Evolutionary conservation across 192 early-diverging fungal species (phyloP).

Genomic region (Borealophlyctis nickersoniae): DNA sequence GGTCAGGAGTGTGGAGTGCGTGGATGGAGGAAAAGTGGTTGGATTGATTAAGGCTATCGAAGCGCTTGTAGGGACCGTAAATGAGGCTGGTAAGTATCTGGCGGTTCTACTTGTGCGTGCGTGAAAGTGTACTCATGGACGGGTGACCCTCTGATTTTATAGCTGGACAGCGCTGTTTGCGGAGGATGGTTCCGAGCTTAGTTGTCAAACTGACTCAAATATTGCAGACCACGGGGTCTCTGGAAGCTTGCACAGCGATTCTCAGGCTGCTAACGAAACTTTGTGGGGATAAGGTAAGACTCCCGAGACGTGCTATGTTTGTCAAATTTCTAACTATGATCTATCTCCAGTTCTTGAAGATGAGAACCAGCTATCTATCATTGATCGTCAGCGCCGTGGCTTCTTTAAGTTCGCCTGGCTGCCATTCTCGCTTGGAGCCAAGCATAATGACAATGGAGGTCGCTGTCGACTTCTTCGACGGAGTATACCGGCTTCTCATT

Average conservation of each 20-base stretch:
- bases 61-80: slow-evolving; percentile 1
- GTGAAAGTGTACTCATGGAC: not conserved
- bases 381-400: slow-evolving; percentile 5
- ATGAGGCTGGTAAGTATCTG: slow-evolving; percentile 1
- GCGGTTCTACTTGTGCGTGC: not conserved
- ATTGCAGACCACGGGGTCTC: slow-evolving; percentile 9
- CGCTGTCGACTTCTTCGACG: slow-evolving; percentile 46
- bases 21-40: too few relatives aligned
- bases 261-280: slow-evolving; percentile 8
- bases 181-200: slow-evolving; percentile 1
- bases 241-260: slow-evolving; percentile 1
- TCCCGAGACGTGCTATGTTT: too few relatives aligned
- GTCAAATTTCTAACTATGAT: too few relatives aligned
- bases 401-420: not conserved
- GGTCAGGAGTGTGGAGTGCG: not conserved
- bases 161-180: slow-evolving; percentile 10
- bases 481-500: slow-evolving; percentile 47
- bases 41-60: slow-evolving; percentile 4
- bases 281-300: slow-evolving; percentile 14
- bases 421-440: not conserved
- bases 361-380: slow-evolving; percentile 9
- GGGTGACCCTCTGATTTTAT: not conserved
- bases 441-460: slow-evolving; percentile 5
- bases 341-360: slow-evolving; percentile 7
- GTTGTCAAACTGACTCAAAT: slow-evolving; percentile 11